Base-by-base conservation (phyloP, 192 early-diverging fungal species). In the Dispira parvispora region DNA sequence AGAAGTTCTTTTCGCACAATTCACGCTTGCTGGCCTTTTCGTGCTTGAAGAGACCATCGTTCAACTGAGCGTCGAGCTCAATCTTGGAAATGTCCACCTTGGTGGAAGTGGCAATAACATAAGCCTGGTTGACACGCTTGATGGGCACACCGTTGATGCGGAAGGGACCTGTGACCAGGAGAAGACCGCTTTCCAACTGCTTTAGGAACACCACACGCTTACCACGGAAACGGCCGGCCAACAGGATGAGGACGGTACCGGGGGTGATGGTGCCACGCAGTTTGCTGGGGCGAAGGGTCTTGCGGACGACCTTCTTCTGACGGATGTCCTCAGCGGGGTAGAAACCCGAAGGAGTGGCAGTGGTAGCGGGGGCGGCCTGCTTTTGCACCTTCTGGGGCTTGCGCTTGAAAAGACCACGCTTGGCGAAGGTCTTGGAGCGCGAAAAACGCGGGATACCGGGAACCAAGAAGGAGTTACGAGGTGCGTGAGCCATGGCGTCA, bases 191-290 rank as follows among this genome's bases (percentile, higher is more conserved):
- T 65, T 79, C 75, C 68, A 99, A 85, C 78, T 91, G 89, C 85
- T 92, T 96, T 73, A 99, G 82, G 84, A 91, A 96, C 45, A 99
- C 96, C 66, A 98, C 96, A 63, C 96, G 86, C 87, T 96, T 96
- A 63, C 96, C 96, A 64, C 91, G 88, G 88, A 86, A 96, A 68
- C 92, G 87, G 69, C 96, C 94, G 45, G 86, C 76, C 64, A 99
- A 80, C 65, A 99, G 82, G 69, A 99, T 98, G 54, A 98, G 80
- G 66, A 99, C 87, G 75, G 96, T 92, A 62, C 96, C 96, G 69
- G 96, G 90, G 63, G 90, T 93, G 82, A 99, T 96, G 75, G 87
- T 79, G 65, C 78, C 65, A 77, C 96, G 93, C 74, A 96, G 85
- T 64, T 78, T 73, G 54, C 79, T 76, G 57, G 80, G 69, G 71